Evolutionary conservation across 768 basidiomycete genomes (phyloP).

Genomic region (Xerocomellus chrysenteron): DNA sequence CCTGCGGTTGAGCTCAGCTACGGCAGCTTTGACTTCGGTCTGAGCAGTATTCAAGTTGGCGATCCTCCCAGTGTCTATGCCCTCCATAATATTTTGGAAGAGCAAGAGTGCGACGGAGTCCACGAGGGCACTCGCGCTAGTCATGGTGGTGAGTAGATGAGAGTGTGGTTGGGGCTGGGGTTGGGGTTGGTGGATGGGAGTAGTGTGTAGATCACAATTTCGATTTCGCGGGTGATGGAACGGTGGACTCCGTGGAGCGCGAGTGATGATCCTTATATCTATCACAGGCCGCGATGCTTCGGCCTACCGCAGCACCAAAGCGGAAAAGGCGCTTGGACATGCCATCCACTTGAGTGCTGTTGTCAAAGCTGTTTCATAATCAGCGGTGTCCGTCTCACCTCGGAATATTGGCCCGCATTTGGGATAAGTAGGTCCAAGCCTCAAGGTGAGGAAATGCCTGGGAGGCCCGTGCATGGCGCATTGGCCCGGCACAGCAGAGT

Average conservation of each 20-base stretch:
- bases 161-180: background rate
- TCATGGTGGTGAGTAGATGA: constrained; percentile 8
- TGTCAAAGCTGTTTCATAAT: constrained; percentile 3
- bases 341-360: too few species aligned
- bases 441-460: background rate
- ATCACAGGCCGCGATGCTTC: background rate
- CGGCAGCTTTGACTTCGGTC: constrained; percentile 12
- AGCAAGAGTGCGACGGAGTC: constrained; percentile 7
- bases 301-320: constrained; percentile 15
- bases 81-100: constrained; percentile 9
- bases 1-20: constrained; percentile 4
- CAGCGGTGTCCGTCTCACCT: constrained; percentile 9
- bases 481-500: background rate
- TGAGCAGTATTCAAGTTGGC: background rate
- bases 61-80: constrained; percentile 13
- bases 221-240: background rate
- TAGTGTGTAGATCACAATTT: background rate
- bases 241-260: constrained; percentile 2
- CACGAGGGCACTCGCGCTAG: background rate
- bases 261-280: constrained; percentile 9
- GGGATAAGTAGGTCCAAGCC: constrained; percentile 2
- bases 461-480: background rate
- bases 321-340: constrained; percentile 14
- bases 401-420: constrained; percentile 4
- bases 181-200: background rate